Evolutionary conservation across 2,329 filamentous ascomycete species (phyloP).

Genomic region (Karstenula rhodostoma): DNA sequence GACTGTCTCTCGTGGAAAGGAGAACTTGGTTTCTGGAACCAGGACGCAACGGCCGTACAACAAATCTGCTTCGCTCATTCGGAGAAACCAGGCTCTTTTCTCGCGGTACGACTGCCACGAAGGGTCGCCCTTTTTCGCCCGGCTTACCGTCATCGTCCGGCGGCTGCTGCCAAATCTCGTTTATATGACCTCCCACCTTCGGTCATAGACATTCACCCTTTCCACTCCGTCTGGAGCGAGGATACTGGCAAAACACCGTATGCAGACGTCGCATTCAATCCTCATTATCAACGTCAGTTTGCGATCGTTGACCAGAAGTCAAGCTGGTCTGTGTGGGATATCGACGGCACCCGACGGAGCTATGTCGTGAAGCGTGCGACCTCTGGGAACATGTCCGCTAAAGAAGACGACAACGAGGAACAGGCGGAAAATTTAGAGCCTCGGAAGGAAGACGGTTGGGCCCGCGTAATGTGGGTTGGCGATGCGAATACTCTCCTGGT

Average conservation of each 20-base stretch:
- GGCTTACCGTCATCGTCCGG: conserved; percentile 23
- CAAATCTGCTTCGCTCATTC: conserved; percentile 62
- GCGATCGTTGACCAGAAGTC: conserved; percentile 72
- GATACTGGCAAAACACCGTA: conserved; percentile 65
- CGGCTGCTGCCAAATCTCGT: conserved; percentile 24
- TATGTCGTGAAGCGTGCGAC: conserved; percentile 45
- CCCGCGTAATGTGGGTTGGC: conserved; percentile 58
- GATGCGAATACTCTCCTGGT: conserved; percentile 60
- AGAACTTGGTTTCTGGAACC: conserved; percentile 64
- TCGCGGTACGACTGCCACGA: conserved; percentile 60
- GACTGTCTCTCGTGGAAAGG: conserved; percentile 56
- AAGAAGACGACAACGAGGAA: conserved; percentile 9
- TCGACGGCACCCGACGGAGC: conserved; percentile 48
- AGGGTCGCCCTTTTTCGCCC: conserved; percentile 59
- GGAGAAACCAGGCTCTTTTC: conserved; percentile 53
- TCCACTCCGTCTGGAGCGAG: conserved; percentile 61
- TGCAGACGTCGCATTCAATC: conserved; percentile 71
- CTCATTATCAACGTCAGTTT: conserved; percentile 67
- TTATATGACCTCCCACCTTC: conserved; percentile 52
- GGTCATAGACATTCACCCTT: conserved; percentile 63
- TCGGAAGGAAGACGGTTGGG: conserved; percentile 57
- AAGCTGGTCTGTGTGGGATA: conserved; percentile 73
- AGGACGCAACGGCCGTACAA: conserved; percentile 61
- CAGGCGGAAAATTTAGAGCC: neutral
- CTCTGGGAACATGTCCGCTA: conserved; percentile 26